Evolutionary conservation across 257 asterid genomes (phyloP).

Genomic region (Cynanchum wilfordii): DNA sequence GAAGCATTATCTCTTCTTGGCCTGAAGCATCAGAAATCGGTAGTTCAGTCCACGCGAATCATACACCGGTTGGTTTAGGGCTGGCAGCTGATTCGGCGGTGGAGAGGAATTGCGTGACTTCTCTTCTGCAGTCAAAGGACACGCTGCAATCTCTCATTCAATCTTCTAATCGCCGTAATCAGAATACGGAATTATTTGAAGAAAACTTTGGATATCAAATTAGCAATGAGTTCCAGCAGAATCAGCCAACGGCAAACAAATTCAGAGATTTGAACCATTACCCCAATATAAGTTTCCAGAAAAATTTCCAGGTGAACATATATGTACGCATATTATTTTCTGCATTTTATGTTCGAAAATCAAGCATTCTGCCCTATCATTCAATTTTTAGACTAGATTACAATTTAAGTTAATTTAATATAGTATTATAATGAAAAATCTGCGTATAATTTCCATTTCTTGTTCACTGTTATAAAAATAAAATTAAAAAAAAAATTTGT

Average conservation of each 20-base stretch:
- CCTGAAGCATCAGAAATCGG: neutral
- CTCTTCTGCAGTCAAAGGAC: constrained; percentile 17
- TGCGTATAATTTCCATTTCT: too few relatives aligned
- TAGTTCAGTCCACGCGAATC: neutral
- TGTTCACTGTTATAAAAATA: too few relatives aligned
- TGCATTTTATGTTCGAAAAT: neutral
- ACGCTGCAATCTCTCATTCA: constrained; percentile 43
- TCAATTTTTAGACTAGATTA: too few relatives aligned
- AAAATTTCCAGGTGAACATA: constrained; percentile 23
- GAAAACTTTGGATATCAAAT: neutral
- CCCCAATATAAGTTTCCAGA: constrained; percentile 7
- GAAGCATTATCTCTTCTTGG: neutral
- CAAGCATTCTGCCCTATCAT: too few relatives aligned
- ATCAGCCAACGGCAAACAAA: neutral
- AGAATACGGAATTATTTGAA: neutral
- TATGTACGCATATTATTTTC: too few relatives aligned
- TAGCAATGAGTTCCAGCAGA: neutral
- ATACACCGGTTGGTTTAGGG: neutral
- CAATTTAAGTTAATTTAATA: too few relatives aligned
- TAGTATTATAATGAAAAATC: too few relatives aligned
- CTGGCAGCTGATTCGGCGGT: neutral
- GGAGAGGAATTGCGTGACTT: constrained; percentile 1
- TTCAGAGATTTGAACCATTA: neutral
- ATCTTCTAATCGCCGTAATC: constrained; percentile 24
- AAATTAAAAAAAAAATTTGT: too few relatives aligned